Evolutionary conservation across 2,329 filamentous ascomycete species (phyloP).

Genomic region (Pseudocercospora fijiensis): DNA sequence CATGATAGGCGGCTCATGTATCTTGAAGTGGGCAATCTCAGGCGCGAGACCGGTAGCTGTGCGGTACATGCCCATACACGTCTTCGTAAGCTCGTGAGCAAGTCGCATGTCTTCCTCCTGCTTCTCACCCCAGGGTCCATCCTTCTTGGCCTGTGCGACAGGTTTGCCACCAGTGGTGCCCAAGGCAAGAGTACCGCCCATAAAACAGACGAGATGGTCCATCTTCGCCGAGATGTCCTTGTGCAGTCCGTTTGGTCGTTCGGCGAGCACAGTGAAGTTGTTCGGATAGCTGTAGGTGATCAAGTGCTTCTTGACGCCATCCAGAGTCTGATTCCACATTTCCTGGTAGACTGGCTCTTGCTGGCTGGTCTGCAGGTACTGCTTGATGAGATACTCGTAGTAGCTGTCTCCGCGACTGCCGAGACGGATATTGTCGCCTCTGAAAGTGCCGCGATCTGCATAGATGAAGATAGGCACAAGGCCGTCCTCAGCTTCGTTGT

Average conservation of each 20-base stretch:
- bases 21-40: constrained; percentile 89
- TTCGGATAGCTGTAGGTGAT: constrained; percentile 81
- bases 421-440: constrained; percentile 80
- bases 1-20: constrained; percentile 66
- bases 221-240: constrained; percentile 77
- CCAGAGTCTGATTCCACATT: constrained; percentile 87
- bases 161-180: constrained; percentile 77
- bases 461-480: constrained; percentile 90
- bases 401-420: constrained; percentile 96
- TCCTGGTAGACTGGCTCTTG: constrained; percentile 82
- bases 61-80: constrained; percentile 97
- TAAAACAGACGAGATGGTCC: constrained; percentile 97
- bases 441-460: constrained; percentile 74
- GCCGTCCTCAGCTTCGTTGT: constrained; percentile 74
- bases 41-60: constrained; percentile 89
- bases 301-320: constrained; percentile 85
- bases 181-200: constrained; percentile 92
- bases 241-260: constrained; percentile 72
- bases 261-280: constrained; percentile 84
- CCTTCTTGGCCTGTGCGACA: constrained; percentile 71
- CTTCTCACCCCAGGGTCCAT: constrained; percentile 67
- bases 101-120: constrained; percentile 86
- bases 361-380: constrained; percentile 89
- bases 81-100: constrained; percentile 88
- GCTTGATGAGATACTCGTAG: constrained; percentile 98